Conservation (phyloP, 345 rosid species). For the Murraya koenigii region DNA sequence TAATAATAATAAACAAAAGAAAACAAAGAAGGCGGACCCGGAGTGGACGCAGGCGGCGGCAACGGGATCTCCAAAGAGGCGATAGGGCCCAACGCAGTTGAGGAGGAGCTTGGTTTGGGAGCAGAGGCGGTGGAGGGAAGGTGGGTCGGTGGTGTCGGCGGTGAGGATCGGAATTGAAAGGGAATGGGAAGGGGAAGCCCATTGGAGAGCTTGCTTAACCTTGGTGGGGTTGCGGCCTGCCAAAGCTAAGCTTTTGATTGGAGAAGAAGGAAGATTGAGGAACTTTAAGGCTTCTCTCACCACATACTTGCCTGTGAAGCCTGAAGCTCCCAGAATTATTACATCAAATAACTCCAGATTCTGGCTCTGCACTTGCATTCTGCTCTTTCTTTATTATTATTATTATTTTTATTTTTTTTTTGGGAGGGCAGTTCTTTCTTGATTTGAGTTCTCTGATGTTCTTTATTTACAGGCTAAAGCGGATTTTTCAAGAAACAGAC, state of each 20-base stretch:
- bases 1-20: too few relatives aligned
- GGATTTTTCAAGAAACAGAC: too few relatives aligned
- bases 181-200: slow-evolving; percentile 68
- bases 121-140: slow-evolving; percentile 74
- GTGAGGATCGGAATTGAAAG: slow-evolving; percentile 59
- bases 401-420: too few relatives aligned
- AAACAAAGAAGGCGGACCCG: slow-evolving; percentile 39
- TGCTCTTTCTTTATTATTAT: background rate
- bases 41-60: slow-evolving; percentile 77
- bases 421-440: too few relatives aligned
- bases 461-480: too few relatives aligned
- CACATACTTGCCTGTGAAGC: slow-evolving; percentile 76
- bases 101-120: slow-evolving; percentile 66
- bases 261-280: slow-evolving; percentile 47
- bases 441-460: too few relatives aligned
- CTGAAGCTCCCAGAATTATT: slow-evolving; percentile 74
- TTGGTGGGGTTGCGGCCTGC: slow-evolving; percentile 75
- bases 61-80: slow-evolving; percentile 71
- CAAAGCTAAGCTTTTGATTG: slow-evolving; percentile 66
- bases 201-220: slow-evolving; percentile 54
- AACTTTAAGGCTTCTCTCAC: slow-evolving; percentile 75
- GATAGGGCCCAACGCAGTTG: slow-evolving; percentile 86
- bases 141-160: slow-evolving; percentile 66
- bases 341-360: slow-evolving; percentile 47
- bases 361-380: slow-evolving; percentile 19